Evolutionary conservation across 2,329 filamentous ascomycete species (phyloP).

Genomic region (Cladosporium halotolerans): DNA sequence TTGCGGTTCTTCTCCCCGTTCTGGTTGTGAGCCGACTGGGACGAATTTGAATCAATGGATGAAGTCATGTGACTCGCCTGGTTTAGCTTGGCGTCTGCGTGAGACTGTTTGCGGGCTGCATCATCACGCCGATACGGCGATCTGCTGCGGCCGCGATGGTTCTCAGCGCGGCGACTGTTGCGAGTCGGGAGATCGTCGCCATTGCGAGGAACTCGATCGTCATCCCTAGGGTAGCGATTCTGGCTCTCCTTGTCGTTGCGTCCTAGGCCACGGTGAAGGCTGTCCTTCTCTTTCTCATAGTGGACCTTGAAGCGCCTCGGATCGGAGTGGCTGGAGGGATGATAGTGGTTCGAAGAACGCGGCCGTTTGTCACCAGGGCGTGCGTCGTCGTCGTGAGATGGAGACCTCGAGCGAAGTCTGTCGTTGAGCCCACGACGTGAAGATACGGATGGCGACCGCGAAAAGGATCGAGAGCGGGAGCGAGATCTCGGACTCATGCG

Average conservation of each 20-base stretch:
- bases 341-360: conserved; percentile 55
- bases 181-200: neutral
- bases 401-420: conserved; percentile 9
- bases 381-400: conserved; percentile 17
- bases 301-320: conserved; percentile 55
- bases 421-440: conserved; percentile 10
- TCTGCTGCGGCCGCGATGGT: conserved; percentile 27
- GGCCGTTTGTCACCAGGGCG: conserved; percentile 56
- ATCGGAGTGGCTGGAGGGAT: conserved; percentile 46
- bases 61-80: conserved; percentile 7
- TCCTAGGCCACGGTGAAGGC: neutral
- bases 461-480: conserved; percentile 34
- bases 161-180: conserved; percentile 27
- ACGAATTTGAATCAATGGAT: neutral
- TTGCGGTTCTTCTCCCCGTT: neutral
- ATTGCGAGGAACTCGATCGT: conserved; percentile 2
- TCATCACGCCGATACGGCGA: neutral
- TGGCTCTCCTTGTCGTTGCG: neutral
- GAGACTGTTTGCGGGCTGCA: conserved; percentile 20
- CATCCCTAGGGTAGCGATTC: neutral
- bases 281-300: conserved; percentile 45
- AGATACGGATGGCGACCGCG: conserved; percentile 34
- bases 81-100: neutral
- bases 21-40: conserved; percentile 2
- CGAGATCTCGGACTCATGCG: conserved; percentile 49